Evolutionary conservation across 148 eudicot species (phyloP).

Genomic region (Rhododendron williamsianum): DNA sequence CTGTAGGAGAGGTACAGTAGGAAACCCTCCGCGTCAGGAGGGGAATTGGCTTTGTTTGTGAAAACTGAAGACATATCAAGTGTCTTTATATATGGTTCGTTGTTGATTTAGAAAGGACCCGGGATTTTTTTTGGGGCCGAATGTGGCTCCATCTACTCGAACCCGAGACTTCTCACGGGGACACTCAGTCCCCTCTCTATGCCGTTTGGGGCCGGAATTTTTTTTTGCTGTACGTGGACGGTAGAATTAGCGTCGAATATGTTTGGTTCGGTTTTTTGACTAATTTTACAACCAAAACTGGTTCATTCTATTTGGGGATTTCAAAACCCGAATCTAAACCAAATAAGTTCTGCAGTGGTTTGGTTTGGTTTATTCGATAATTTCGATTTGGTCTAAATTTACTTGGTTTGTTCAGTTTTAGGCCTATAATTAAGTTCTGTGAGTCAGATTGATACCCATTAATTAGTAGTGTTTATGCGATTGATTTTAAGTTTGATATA

Average conservation of each 20-base stretch:
- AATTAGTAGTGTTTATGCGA: too few species aligned
- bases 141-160: background rate
- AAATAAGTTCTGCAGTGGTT: background rate
- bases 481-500: too few species aligned
- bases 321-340: background rate
- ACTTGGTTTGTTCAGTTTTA: background rate
- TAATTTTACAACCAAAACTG: background rate
- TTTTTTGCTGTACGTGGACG: too few species aligned
- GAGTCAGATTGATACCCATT: background rate
- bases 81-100: background rate
- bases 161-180: background rate
- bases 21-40: too few species aligned
- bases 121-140: background rate
- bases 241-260: too few species aligned
- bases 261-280: too few species aligned
- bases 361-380: background rate
- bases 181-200: background rate
- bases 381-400: background rate
- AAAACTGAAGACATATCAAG: too few species aligned
- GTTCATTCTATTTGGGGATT: background rate
- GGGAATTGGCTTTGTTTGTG: background rate
- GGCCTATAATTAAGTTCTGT: background rate
- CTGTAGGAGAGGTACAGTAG: too few species aligned
- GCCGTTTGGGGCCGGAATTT: background rate
- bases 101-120: background rate